Evolutionary conservation across 2,329 filamentous ascomycete species (phyloP), one percentile per base, ranked within the genome.

Genomic region (Parastagonospora nodorum): DNA sequence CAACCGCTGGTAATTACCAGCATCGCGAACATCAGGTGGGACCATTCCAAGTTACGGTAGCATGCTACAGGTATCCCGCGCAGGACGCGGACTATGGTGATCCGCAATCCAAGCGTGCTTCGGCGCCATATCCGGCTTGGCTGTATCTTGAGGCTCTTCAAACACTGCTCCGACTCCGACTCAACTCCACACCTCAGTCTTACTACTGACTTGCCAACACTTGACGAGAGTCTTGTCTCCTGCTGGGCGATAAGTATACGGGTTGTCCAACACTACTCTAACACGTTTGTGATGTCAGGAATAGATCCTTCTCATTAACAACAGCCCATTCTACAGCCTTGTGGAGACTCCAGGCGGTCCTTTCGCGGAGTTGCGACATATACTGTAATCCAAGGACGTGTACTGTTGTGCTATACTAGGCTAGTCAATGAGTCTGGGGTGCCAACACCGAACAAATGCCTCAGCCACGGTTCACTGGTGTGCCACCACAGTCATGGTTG

Each of bases 121-220:
- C 9, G 35, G 44, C 30, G 37, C 44, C 44, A 32, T 40, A 46
- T 8, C 44, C 44, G 35, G 44, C 44, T 46, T 46, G 44, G 44
- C 40, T 11, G 12, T 28, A 39, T n/a, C 7, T 39, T 27, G 29
- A 31, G 36, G 14, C 44, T 39, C 19, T 24, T 27, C 27, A 12
- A 32, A 24, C 6, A 27, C 10, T 40, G 29, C 14, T 19, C 33
- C n/a, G 29, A 24, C 19, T n/a, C n/a, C 35, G 11, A 19, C 6
- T 10, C 4, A 12, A 16, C 8, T 19, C 35, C 36, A 46, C 16
- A 39, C 2, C 19, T 12, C 27, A 39, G 29, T 14, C 11, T 33
- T 15, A 32, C 15, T 12, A n/a, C 29, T 16, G 8, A 33, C 3
- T 12, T 36, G 10, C 29, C 15, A 19, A 15, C 29, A 9, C n/a